These are phyloP conservation scores for Nymphaea colorata DNA, from an alignment of 164 flowering plant species.

Conservation along the genomic window DNA sequence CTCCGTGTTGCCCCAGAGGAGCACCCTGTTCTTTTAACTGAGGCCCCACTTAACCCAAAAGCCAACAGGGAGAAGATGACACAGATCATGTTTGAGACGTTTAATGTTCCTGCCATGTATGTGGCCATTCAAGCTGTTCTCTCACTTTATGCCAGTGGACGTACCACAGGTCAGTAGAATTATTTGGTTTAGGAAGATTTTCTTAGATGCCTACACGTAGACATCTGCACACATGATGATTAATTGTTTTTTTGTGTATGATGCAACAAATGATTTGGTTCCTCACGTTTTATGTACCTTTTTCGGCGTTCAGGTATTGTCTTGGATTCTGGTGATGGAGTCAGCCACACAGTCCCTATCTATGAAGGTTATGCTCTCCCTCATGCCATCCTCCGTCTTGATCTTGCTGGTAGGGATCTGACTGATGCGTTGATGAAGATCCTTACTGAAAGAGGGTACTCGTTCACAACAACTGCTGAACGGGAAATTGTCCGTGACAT, in stretches of 20 bases:
- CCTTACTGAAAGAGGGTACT: conserved; percentile 62
- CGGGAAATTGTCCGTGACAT: conserved; percentile 72
- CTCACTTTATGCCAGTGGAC: conserved; percentile 6
- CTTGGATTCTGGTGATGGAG: conserved; percentile 70
- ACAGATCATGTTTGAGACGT: conserved; percentile 6
- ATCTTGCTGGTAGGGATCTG: conserved; percentile 62
- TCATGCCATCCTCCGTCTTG: conserved; percentile 71
- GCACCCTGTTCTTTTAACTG: conserved; percentile 5
- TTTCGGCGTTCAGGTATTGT: conserved; percentile 38
- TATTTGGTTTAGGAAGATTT: neutral
- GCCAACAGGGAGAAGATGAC: conserved; percentile 8
- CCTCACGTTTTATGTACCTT: no score
- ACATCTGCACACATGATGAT: no score
- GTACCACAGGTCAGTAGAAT: conserved; percentile 5
- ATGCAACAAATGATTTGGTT: no score
- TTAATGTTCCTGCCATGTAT: conserved; percentile 7
- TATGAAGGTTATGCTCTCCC: conserved; percentile 74
- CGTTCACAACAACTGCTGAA: conserved; percentile 70
- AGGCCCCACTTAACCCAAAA: conserved; percentile 5
- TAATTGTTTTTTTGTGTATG: no score
- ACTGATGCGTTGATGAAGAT: conserved; percentile 61
- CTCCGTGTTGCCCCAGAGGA: conserved; percentile 6
- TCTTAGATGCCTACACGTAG: no score
- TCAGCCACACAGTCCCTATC: conserved; percentile 65
- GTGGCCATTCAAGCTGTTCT: conserved; percentile 7